Evolutionary conservation across 345 rosid genomes (phyloP), one percentile per base, ranked within the genome.

Genomic region (Lagerstroemia speciosa): DNA sequence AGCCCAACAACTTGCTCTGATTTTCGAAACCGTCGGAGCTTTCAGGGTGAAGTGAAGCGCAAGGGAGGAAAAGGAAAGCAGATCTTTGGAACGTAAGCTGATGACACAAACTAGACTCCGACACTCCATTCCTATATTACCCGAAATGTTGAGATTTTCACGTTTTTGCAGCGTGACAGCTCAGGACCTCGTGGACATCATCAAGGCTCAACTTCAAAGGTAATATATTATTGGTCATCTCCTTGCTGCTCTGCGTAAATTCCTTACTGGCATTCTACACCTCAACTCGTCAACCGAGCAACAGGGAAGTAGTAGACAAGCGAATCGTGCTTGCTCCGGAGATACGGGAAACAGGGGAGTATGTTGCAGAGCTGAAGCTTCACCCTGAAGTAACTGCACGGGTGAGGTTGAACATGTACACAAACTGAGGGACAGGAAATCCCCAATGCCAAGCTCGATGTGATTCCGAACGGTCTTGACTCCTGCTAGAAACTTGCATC

Each of bases 1-100:
- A 75, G 97, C 97, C 15, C 83, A 82, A 48, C 93, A 93, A 77
- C 85, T 93, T 63, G 97, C 93, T 36, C 43, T 78, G 36, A 72
- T 91, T 24, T 89, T 91, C 71, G 88, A 93, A 83, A 89, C 93
- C 20, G 87, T 89, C 71, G 98, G 97, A 70, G 96, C 94, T 52
- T 89, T 93, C 74, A 93, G 91, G 77, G 93, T 93, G 75, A n/a
- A n/a, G n/a, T n/a, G n/a, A 93, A 89, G 86, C 91, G 97, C 65
- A 93, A 89, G 79, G 96, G 94, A 27, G 97, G 96, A 75, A 87
- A 87, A 84, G 94, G 94, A 50, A 91, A 89, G 73, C 90, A 50
- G 68, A 89, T 93, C 73, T 93, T 93, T 64, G 98, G 98, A 82
- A 81, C 78, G 98, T 86, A 75, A 86, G 90, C 83, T 65, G 67